Conservation (phyloP, 2,329 filamentous ascomycete genomes). For the Diaporthe sp. region DNA sequence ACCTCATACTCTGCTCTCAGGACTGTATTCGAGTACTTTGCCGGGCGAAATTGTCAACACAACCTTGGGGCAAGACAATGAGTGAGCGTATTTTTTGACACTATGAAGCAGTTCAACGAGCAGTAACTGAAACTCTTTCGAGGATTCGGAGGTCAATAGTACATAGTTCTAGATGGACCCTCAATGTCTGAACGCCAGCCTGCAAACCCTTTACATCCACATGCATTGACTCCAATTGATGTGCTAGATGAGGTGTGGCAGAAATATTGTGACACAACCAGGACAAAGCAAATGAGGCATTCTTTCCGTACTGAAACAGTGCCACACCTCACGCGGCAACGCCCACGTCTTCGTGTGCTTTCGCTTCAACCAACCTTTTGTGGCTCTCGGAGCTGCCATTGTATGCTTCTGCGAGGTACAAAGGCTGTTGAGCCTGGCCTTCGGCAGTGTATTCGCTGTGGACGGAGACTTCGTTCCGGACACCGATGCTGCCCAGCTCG, state of each 20-base stretch:
- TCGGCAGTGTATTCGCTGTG: constrained; percentile 20
- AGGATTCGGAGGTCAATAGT: neutral
- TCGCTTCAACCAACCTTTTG: constrained; percentile 17
- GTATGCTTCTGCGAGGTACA: constrained; percentile 32
- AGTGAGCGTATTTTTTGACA: neutral
- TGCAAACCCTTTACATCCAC: no score
- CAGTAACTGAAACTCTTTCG: neutral
- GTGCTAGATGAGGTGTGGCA: neutral
- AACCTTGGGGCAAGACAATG: neutral
- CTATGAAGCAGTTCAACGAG: neutral
- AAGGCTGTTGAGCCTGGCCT: neutral
- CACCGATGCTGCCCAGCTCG: constrained; percentile 33
- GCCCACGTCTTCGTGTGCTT: neutral
- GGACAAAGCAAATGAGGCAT: neutral
- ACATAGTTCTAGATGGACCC: neutral
- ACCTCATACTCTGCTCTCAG: neutral
- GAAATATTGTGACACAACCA: neutral
- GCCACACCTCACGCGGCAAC: neutral
- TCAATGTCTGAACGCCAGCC: neutral
- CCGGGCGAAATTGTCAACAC: neutral
- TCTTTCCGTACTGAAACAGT: neutral
- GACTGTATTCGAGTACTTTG: no score
- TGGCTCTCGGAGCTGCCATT: constrained; percentile 33
- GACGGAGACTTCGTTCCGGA: constrained; percentile 29
- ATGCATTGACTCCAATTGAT: neutral